Conservation (phyloP, 805 yeast species). For the Peterozyma xylosa region DNA sequence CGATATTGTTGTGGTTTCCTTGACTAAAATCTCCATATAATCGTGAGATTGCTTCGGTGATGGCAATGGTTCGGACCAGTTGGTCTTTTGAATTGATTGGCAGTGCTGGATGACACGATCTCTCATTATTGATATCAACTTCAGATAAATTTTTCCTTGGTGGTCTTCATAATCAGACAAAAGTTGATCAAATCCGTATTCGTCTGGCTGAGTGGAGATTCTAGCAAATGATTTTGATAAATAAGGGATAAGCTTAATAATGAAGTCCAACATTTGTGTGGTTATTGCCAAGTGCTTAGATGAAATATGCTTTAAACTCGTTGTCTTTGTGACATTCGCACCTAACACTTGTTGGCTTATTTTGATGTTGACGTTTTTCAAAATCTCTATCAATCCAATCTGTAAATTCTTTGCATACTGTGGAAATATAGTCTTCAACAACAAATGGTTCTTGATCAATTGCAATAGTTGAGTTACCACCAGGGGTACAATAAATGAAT, state of each 20-base stretch:
- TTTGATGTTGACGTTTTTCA: constrained; percentile 45
- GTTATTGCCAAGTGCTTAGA: constrained; percentile 65
- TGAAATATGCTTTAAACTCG: constrained; percentile 67
- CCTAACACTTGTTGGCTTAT: constrained; percentile 55
- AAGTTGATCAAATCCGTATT: constrained; percentile 29
- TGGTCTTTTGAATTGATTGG: constrained; percentile 32
- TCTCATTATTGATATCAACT: constrained; percentile 62
- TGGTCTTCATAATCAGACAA: constrained; percentile 45
- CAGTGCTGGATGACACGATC: constrained; percentile 53
- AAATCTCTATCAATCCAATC: constrained; percentile 33
- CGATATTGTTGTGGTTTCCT: constrained; percentile 58
- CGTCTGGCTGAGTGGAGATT: constrained; percentile 18
- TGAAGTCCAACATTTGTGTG: constrained; percentile 52
- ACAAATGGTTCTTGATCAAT: constrained; percentile 43
- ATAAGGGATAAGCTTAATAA: constrained; percentile 30
- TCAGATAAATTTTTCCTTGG: constrained; percentile 52
- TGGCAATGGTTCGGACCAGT: constrained; percentile 41
- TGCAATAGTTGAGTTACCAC: constrained; percentile 32
- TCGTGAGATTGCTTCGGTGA: constrained; percentile 43
- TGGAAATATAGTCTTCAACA: constrained; percentile 51
- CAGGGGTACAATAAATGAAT: constrained; percentile 52
- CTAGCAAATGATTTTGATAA: constrained; percentile 23
- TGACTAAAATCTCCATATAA: constrained; percentile 60
- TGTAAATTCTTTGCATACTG: constrained; percentile 31
- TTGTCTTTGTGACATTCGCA: constrained; percentile 70